Base-by-base conservation (phyloP, 2,329 filamentous ascomycete genomes). In the Westerdykella aurantiaca region DNA sequence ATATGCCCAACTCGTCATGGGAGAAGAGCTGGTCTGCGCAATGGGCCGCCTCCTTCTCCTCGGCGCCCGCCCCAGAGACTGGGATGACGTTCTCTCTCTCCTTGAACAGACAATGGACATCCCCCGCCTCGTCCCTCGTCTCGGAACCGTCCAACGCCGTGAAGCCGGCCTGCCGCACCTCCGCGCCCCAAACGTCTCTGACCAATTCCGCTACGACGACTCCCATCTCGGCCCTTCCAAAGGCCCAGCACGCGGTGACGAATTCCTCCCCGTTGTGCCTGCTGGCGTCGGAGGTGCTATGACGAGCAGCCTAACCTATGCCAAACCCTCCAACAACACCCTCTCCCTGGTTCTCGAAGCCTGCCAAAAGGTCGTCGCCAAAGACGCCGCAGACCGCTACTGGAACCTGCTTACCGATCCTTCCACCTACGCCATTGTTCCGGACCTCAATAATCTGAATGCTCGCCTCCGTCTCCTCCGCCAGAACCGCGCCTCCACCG, bases 51-150 rank as follows among this genome's bases (percentile, higher is more conserved):
- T 95, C 3, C 72, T 97, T n/a, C 69, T 89, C 17, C 70, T 83
- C 39, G 81, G 85, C 13, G 70, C 67, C 31, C 68, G 75, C 10
- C 72, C 78, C 14, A 67, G 73, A 39, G 83, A 93, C 53, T 82
- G 78, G 65, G 80, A 85, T 49, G 80, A 88, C 55, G 73, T 95
- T 2, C 75, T 95, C 17, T 79, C 79, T 33, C 72, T 96, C 16
- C 68, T 94, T n/a, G 77, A 88, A 52, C 83, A 95, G 67, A 86
- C 88, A 1, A 90, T 91, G 81, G 78, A 80, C 38, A 77, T 95
- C 34, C 80, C 83, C 29, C 78, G 80, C 71, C 52, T 73, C 65
- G 53, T 73, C 52, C 57, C 66, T 52, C 63, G 60, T 38, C 40
- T 72, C 13, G 65, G 64, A 31, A 58, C 55, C 1, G 17, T 42